Conservation (phyloP, 371 early-diverging fungal genomes). For the Mucor lusitanicus region DNA sequence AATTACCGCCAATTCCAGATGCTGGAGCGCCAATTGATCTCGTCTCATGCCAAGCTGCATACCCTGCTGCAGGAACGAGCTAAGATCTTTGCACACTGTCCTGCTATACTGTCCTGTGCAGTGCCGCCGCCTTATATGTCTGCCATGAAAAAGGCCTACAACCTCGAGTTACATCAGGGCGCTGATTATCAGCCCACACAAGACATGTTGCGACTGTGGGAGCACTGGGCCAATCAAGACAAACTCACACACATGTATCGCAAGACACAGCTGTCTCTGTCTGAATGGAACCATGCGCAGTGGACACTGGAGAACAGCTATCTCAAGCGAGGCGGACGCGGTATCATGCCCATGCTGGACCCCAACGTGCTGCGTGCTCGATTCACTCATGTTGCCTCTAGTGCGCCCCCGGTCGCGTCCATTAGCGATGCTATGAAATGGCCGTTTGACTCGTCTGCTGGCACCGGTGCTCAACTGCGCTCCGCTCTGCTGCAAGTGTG, state of each 20-base stretch:
- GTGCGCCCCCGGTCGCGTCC: neutral
- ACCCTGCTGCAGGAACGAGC: slow-evolving; percentile 22
- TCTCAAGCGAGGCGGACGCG: slow-evolving; percentile 8
- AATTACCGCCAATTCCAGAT: slow-evolving; percentile 22
- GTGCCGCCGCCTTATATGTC: slow-evolving; percentile 26
- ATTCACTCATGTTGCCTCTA: slow-evolving; percentile 15
- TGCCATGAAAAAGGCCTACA: slow-evolving; percentile 4
- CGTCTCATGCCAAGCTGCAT: slow-evolving; percentile 22
- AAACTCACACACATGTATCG: neutral
- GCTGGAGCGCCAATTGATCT: slow-evolving; percentile 18
- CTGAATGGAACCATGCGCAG: neutral
- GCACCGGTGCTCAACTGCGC: slow-evolving; percentile 11
- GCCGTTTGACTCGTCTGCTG: slow-evolving; percentile 30
- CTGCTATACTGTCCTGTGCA: slow-evolving; percentile 8
- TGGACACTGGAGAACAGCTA: slow-evolving; percentile 2
- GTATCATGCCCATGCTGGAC: slow-evolving; percentile 25
- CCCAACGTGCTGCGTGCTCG: slow-evolving; percentile 10
- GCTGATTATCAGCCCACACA: neutral
- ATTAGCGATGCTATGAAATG: slow-evolving; percentile 25
- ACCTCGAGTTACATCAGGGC: neutral
- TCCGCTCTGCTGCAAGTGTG: slow-evolving; percentile 13
- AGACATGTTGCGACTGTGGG: slow-evolving; percentile 14
- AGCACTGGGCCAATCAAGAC: slow-evolving; percentile 10
- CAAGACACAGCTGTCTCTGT: neutral
- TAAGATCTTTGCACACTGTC: slow-evolving; percentile 12